phyloP scores from a whole-genome alignment of 2,329 filamentous ascomycete genomes.

The Ampelomyces quisqualis region DNA sequence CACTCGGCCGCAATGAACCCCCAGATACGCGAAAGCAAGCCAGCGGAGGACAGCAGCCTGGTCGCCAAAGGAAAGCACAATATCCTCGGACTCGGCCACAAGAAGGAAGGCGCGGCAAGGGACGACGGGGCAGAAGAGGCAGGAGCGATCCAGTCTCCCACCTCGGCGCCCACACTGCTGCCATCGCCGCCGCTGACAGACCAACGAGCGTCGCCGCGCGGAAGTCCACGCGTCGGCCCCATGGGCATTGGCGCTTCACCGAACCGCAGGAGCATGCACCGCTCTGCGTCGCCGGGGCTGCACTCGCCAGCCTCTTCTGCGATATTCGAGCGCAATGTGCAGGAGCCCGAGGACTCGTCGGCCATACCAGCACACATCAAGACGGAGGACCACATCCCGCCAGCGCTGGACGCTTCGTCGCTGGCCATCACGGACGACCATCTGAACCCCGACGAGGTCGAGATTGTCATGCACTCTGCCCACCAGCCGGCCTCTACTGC shows the following conservation, averaged over 20 bases:
- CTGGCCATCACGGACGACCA: conserved; percentile 86
- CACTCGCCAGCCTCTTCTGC: conserved; percentile 72
- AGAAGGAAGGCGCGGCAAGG: conserved; percentile 29
- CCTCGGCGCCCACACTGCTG: conserved; percentile 28
- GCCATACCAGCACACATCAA: conserved; percentile 93
- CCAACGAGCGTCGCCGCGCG: conserved; percentile 36
- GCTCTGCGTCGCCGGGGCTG: conserved; percentile 71
- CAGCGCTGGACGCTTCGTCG: conserved; percentile 87
- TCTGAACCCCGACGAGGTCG: conserved; percentile 83
- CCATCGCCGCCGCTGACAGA: conserved; percentile 38
- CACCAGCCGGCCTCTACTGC: conserved; percentile 76
- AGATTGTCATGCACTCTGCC: conserved; percentile 83
- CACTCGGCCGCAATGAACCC: conserved; percentile 20
- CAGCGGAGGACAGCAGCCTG: conserved; percentile 28
- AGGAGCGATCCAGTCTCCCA: conserved; percentile 17
- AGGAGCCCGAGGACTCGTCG: conserved; percentile 74
- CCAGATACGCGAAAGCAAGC: conserved; percentile 21
- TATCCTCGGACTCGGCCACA: conserved; percentile 41
- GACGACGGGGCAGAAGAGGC: conserved; percentile 12
- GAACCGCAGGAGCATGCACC: conserved; percentile 55
- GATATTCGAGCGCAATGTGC: conserved; percentile 94
- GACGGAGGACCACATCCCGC: conserved; percentile 90
- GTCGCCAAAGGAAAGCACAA: conserved; percentile 41
- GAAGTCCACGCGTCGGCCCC: conserved; percentile 41
- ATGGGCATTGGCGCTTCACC: conserved; percentile 57